Base-by-base conservation (phyloP, 176 grass and related monocot genomes). In the Eleusine indica region DNA sequence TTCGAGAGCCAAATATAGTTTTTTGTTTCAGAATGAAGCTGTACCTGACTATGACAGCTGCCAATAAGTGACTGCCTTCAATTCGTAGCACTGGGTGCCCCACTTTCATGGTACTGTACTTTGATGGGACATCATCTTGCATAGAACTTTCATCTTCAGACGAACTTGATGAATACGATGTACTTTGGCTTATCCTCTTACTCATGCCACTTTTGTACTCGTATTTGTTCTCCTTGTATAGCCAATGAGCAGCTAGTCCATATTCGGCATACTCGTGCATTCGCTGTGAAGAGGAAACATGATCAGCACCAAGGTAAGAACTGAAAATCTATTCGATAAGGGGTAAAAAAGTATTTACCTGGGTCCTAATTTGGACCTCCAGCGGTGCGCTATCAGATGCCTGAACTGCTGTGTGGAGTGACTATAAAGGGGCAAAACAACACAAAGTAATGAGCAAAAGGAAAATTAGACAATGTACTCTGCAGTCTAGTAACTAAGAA, bases 331-430 rank as follows among this genome's bases (percentile, higher is more conserved):
- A 71, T 78, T 84, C 82, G 80, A 83, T 47, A 62, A 60, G 80
- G 2, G 17, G 15, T 7, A 53, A 53, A 39, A 40, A 62, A 41
- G 9, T 48, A 74, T 51, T 68, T 81, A 93, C 95, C 87, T 97
- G 93, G 80, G 96, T 98, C 86, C 96, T 91, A 82, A 98, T 98
- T 85, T 98, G 93, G 80, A 95, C 96, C 80, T 98, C 96, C 79
- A 98, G 78, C 21, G 93, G 93, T 67, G 93, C 90, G 76, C 72
- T 98, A 77, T 98, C 96, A 72, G 89, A 90, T 70, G 93, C 93
- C 73, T 95, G 90, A 80, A 98, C 96, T 74, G 83, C 87, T 78
- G 96, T 98, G 74, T 98, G 96, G 53, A 98, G 96, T 78, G 96
- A 98, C 96, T 98, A 74, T 21, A 87, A 83, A 21, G 77, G 65